Base-by-base conservation (phyloP, 148 eudicot genomes). In the Silene conica region DNA sequence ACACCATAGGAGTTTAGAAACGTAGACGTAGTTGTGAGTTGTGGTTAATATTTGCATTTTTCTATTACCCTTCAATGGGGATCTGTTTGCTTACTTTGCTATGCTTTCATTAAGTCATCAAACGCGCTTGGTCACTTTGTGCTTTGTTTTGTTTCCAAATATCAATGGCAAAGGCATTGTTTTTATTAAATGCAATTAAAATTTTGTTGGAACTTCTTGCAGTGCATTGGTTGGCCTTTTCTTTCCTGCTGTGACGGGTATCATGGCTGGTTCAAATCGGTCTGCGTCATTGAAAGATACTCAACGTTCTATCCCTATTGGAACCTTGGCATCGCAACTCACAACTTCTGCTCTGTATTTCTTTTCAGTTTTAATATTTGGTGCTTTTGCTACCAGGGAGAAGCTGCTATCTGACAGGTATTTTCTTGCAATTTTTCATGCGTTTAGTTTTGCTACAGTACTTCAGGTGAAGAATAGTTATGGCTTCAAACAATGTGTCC, bases 181-280 rank as follows among this genome's bases (percentile, higher is more conserved):
- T 55, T 63, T 62, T 26, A 11, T n/a, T n/a, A n/a, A n/a, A n/a
- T 55, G 0, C 8, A 26, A 14, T 56, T 64, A 16, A 45, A 70
- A 21, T 56, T 63, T 26, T 20, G 16, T 45, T 56, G 11, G 56
- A 11, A 55, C 50, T 67, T 72, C 70, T 28, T 81, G 80, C 90
- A 95, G 99, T 89, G 92, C 97, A 69, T 81, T 95, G 91, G 99
- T 95, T 76, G 97, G 99, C 69, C 96, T 95, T 67, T 95, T 95
- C 79, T 95, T 95, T 85, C 99, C 99, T 84, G 99, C 99, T 77
- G 99, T 95, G 28, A 90, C 99, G 11, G 99, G 99, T 80, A 95
- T 95, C 78, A 95, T 95, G 97, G 99, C 97, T 74, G 99, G 99
- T 74, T 95, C 99, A 72, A 95, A 95, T 78, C 94, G 99, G 28